Evolutionary conservation across 1,284 basidiomycete species (phyloP), one percentile per base, ranked within the genome.

Genomic region (Serendipita sp.): DNA sequence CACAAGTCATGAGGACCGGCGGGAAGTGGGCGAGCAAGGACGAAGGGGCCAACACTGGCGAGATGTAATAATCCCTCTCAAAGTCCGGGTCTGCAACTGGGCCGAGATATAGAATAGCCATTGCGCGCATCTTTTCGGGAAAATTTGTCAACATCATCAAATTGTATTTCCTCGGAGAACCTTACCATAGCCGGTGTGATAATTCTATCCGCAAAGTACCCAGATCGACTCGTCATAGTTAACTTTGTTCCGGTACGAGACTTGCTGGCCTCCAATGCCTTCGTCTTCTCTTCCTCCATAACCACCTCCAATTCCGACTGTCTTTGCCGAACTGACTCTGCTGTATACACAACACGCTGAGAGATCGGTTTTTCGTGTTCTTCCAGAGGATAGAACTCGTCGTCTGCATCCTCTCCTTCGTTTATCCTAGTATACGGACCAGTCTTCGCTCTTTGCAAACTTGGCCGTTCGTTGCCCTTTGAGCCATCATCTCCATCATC

Each of bases 51-150:
- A 98, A 82, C 68, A 98, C 88, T 0, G 95, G 95, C 10, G 93
- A 96, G 66, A 98, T 85, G 74, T 89, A 87, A 74, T 97, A 98
- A 77, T 99, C 93, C 47, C 88, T 88, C 64, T 86, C 84, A 72
- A 98, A 92, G 73, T 98, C 93, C 13, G 95, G 94, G 70, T 92
- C 88, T 62, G 85, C 85, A 68, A 89, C 82, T 0, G 94, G 93
- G 0, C 95, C 95, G 66, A 98, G 88, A 74, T 98, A 98, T 64
- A 97, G 78, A 69, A 98, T 94, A 1, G 94, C 93, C 94, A 98
- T 98, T 0, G 94, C 93, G 47, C 95, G 88, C 89, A 97, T 95
- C 93, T 95, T 67, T 47, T 34, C 42, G 22, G 38, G 32, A 22
- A 35, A 17, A 22, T 22, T 22, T 12, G 32, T 67, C 47, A 67